A percentile compares a stretch with the other conserved stretches of the same genome.
phyloP scores from a whole-genome alignment of 2,329 filamentous ascomycete genomes.

The Byssothecium circinans region DNA sequence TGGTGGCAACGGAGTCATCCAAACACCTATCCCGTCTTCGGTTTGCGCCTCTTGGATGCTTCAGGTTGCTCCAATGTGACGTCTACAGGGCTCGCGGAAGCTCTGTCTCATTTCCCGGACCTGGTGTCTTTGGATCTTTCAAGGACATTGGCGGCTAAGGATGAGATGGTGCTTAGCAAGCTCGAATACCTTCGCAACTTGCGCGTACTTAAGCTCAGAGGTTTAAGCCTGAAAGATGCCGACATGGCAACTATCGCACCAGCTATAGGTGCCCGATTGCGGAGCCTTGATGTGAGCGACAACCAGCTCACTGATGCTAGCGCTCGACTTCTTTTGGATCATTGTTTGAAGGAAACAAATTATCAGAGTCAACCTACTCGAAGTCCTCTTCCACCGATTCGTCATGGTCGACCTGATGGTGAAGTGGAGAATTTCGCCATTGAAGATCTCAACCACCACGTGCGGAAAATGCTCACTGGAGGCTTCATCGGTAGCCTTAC shows the following conservation, averaged over 20 bases:
- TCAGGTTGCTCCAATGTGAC: slow-evolving; percentile 62
- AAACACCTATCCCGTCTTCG: slow-evolving; percentile 44
- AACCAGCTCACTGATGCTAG: slow-evolving; percentile 61
- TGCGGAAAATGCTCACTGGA: slow-evolving; percentile 44
- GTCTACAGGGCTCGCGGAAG: slow-evolving; percentile 54
- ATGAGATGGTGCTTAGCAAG: slow-evolving; percentile 51
- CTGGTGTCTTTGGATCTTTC: slow-evolving; percentile 63
- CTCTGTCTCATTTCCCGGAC: slow-evolving; percentile 55
- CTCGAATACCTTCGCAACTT: slow-evolving; percentile 53
- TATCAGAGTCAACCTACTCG: slow-evolving; percentile 9
- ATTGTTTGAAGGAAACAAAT: slow-evolving; percentile 49
- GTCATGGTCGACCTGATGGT: slow-evolving; percentile 37
- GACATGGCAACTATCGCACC: slow-evolving; percentile 56
- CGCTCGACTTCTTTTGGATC: slow-evolving; percentile 54
- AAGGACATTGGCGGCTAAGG: slow-evolving; percentile 53
- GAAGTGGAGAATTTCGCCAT: slow-evolving; percentile 37
- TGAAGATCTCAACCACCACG: slow-evolving; percentile 55
- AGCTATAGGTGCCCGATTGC: slow-evolving; percentile 55
- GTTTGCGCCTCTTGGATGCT: slow-evolving; percentile 59
- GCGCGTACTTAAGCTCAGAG: slow-evolving; percentile 60
- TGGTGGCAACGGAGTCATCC: slow-evolving; percentile 25
- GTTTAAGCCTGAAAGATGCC: slow-evolving; percentile 56
- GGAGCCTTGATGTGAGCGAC: slow-evolving; percentile 59
- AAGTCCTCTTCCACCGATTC: slow-evolving; percentile 23
- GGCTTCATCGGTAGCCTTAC: slow-evolving; percentile 56